Evolutionary conservation across 2,329 filamentous ascomycete genomes (phyloP).

Genomic region (Geosmithia morbida): DNA sequence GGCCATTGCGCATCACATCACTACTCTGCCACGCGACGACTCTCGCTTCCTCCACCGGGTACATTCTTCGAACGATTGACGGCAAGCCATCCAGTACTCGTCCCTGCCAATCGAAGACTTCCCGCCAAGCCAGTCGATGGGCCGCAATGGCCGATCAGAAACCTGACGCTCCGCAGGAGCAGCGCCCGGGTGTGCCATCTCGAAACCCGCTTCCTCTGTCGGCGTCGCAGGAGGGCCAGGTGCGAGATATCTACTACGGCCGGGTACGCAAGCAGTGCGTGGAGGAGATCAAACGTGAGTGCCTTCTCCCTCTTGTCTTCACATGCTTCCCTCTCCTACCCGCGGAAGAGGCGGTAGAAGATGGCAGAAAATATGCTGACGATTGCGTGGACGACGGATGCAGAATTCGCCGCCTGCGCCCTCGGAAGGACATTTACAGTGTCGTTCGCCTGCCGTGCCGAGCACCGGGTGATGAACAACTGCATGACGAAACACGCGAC

Average conservation of each 20-base stretch:
- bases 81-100: background rate
- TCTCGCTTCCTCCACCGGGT: background rate
- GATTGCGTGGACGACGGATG: too few species aligned
- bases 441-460: constrained; percentile 68
- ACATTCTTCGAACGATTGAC: background rate
- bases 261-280: constrained; percentile 64
- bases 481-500: constrained; percentile 88
- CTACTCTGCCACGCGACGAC: background rate
- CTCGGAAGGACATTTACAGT: constrained; percentile 74
- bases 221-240: constrained; percentile 66
- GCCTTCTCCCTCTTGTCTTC: background rate
- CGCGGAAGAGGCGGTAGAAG: background rate
- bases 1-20: too few species aligned
- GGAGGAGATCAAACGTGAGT: constrained; percentile 60
- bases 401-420: constrained; percentile 88
- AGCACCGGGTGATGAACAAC: constrained; percentile 77
- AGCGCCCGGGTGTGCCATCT: constrained; percentile 34
- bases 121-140: constrained; percentile 5
- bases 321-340: too few species aligned
- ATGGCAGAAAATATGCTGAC: background rate
- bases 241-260: constrained; percentile 67
- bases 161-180: constrained; percentile 18
- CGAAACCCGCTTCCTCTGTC: constrained; percentile 75
- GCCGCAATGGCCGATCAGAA: constrained; percentile 18
- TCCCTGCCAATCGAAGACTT: background rate